Base-by-base conservation (phyloP, 208 protist species). In the Lotmaria passim region DNA sequence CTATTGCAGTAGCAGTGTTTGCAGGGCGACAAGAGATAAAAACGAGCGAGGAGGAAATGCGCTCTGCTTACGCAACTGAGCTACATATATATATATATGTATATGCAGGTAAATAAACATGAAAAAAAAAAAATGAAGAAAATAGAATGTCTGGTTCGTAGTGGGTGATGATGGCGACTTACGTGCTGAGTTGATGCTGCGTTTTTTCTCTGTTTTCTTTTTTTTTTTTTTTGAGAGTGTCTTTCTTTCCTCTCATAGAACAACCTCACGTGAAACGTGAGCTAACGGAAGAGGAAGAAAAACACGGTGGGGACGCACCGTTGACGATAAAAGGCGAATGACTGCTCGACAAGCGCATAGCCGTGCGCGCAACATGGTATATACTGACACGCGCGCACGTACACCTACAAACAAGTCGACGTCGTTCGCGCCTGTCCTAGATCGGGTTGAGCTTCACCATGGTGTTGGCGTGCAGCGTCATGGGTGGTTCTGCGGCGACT, bases 21-120 rank as follows among this genome's bases (percentile, higher is more conserved):
- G 33, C 11, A 33, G 31, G 12, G 7, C 1, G 43, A 38, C 23
- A 44, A 38, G 24, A 24, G 31, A 43, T 23, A 58, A 48, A 46
- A 61, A 21, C 0, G n/a, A 34, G 24, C 17, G 30, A 19, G 28
- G 43, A 39, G 7, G 59, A 28, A 36, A 36, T 59, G 7, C 7
- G 31, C 39, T 44, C 38, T 48, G 24, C 23, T 47, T 36, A 33
- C 60, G 7, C 19, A 53, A 46, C 6, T 31, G 12, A 70, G n/a
- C 23, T 70, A 64, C 53, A 69, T 53, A 75, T 31, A 75, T 52
- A 68, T 65, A 67, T 53, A 58, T 52, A 23, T 65, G 15, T 47
- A 39, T 65, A 24, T 33, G 14, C 15, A 52, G 5, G 12, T 5
- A 55, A 46, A 19, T 41, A 19, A 7, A 63, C 3, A 11, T 23